Percentiles rank a stretch among this genome's conserved stretches.
These are phyloP conservation scores for Pleurotus salmoneostramineus DNA, from an alignment of 768 basidiomycete genomes.

Conservation along the genomic window DNA sequence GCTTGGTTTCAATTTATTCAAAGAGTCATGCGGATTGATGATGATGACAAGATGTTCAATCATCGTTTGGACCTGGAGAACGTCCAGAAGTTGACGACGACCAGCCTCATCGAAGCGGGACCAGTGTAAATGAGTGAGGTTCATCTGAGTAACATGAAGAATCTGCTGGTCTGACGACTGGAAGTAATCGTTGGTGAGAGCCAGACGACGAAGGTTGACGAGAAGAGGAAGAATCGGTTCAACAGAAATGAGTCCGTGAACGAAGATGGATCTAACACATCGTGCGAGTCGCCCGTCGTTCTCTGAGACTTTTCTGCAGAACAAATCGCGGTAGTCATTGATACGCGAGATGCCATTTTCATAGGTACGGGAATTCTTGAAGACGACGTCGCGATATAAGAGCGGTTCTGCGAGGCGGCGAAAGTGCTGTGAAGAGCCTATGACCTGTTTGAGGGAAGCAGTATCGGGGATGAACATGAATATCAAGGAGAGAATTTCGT, in stretches of 20 bases:
- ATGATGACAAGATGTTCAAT: too few relatives aligned
- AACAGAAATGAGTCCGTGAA: background rate
- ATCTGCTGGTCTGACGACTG: too few relatives aligned
- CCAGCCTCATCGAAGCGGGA: too few relatives aligned
- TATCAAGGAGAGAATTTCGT: background rate
- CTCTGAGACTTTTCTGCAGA: background rate
- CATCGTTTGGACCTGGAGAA: too few relatives aligned
- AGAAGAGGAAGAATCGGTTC: background rate
- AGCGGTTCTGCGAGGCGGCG: background rate
- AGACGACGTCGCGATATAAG: background rate
- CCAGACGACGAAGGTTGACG: background rate
- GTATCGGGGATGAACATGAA: background rate
- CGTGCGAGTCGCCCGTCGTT: background rate
- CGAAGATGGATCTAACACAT: background rate
- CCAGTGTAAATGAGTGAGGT: too few relatives aligned
- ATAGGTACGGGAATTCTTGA: background rate
- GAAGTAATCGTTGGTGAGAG: background rate
- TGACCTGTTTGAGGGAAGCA: background rate
- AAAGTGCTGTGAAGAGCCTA: background rate
- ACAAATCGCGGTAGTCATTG: background rate
- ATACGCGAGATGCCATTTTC: too few relatives aligned
- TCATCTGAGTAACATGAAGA: too few relatives aligned
- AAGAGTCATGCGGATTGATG: too few relatives aligned
- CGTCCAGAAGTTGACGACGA: too few relatives aligned
- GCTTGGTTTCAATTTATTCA: too few relatives aligned